A percentile compares a stretch with the other conserved stretches of the same genome.
Evolutionary conservation across 2,329 filamentous ascomycete species (phyloP).

Genomic region (Canariomyces notabilis): DNA sequence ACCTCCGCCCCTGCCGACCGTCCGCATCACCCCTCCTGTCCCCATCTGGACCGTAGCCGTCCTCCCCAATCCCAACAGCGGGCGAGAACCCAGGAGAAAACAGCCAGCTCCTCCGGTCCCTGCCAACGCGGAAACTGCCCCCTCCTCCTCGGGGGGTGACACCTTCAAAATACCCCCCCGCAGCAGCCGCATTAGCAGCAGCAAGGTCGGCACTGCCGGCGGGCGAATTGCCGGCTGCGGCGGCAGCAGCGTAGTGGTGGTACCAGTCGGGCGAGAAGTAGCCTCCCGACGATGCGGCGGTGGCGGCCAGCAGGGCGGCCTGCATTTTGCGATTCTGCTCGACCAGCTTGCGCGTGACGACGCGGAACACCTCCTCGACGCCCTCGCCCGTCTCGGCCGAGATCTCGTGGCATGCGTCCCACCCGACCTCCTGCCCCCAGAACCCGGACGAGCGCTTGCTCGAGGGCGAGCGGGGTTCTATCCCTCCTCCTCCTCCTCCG

Average conservation of each 20-base stretch:
- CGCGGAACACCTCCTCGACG: constrained; percentile 90
- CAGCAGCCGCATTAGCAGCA: constrained; percentile 1
- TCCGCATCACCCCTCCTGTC: neutral
- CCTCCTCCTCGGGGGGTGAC: constrained; percentile 40
- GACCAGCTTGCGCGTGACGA: constrained; percentile 57
- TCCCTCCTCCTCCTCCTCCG: no score
- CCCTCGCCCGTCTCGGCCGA: constrained; percentile 90
- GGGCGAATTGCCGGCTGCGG: no score
- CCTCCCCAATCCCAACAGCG: constrained; percentile 3
- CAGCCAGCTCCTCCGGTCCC: constrained; percentile 55
- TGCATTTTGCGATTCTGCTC: constrained; percentile 61
- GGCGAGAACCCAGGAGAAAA: constrained; percentile 52
- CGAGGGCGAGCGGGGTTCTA: constrained; percentile 56
- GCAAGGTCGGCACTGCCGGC: constrained; percentile 9
- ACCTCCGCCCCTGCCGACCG: neutral
- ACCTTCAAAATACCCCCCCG: constrained; percentile 45
- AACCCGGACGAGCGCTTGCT: constrained; percentile 68
- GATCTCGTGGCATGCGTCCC: constrained; percentile 97
- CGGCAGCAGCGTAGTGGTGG: no score
- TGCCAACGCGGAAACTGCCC: constrained; percentile 53
- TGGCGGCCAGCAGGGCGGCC: constrained; percentile 52
- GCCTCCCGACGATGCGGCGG: no score
- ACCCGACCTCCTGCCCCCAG: constrained; percentile 90
- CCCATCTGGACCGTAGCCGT: neutral
- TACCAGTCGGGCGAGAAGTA: constrained; percentile 39